These are phyloP conservation scores for Vigna reflexopilosa DNA, from an alignment of 306 rosid species.

Conservation along the genomic window DNA sequence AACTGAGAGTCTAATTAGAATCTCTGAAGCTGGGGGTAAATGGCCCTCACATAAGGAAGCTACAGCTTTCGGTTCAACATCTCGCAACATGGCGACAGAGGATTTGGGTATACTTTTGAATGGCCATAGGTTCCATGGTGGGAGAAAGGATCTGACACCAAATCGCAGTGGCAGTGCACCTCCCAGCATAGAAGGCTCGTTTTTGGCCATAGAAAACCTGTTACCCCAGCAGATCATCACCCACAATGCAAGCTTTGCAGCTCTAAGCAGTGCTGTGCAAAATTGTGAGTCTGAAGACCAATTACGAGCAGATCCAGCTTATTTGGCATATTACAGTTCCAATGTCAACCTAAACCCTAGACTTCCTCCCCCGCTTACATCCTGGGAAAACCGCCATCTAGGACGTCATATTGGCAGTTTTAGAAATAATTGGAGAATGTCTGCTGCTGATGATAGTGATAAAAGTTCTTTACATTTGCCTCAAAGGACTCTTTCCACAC, in stretches of 20 bases:
- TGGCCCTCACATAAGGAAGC: slow-evolving; percentile 67
- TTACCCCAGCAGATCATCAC: slow-evolving; percentile 56
- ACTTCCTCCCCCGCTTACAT: slow-evolving; percentile 68
- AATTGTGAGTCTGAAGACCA: slow-evolving; percentile 60
- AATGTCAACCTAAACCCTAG: slow-evolving; percentile 75
- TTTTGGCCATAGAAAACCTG: slow-evolving; percentile 60
- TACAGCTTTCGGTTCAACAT: slow-evolving; percentile 44
- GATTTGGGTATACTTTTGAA: slow-evolving; percentile 63
- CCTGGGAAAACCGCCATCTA: slow-evolving; percentile 64
- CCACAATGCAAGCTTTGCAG: slow-evolving; percentile 52
- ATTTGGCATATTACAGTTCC: slow-evolving; percentile 59
- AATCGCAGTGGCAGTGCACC: slow-evolving; percentile 81
- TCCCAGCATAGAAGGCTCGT: slow-evolving; percentile 78
- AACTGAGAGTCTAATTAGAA: slow-evolving; percentile 74
- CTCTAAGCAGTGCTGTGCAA: slow-evolving; percentile 51
- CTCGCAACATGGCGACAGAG: slow-evolving; percentile 60
- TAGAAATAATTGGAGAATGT: slow-evolving; percentile 52
- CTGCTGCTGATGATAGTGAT: slow-evolving; percentile 63
- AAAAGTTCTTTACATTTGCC: slow-evolving; percentile 56
- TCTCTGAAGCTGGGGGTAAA: slow-evolving; percentile 71
- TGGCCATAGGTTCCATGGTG: slow-evolving; percentile 56
- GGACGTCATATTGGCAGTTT: slow-evolving; percentile 60
- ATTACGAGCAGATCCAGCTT: slow-evolving; percentile 62
- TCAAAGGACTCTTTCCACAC: slow-evolving; percentile 64
- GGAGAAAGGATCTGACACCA: slow-evolving; percentile 56